These are phyloP conservation scores for Hyphopichia burtonii DNA, from an alignment of 1,139 yeast genomes.

Conservation along the genomic window DNA sequence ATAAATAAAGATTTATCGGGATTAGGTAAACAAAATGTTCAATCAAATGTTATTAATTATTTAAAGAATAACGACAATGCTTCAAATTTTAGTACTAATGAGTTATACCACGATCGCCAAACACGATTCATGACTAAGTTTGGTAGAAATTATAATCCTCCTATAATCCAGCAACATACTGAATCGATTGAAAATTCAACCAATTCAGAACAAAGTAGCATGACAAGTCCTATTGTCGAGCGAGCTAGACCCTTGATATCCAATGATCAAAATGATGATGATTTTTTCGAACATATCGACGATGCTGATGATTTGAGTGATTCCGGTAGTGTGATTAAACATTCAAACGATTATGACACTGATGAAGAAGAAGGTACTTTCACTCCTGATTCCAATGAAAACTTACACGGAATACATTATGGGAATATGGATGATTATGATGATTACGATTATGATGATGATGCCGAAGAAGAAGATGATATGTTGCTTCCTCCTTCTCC, in stretches of 20 bases:
- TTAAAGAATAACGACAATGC: conserved; percentile 21
- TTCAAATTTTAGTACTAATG: conserved; percentile 31
- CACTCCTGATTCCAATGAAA: conserved; percentile 1
- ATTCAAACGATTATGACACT: conserved; percentile 8
- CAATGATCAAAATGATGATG: background rate
- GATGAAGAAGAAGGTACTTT: background rate
- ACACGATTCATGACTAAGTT: conserved; percentile 31
- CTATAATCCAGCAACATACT: background rate
- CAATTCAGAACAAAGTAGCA: conserved; percentile 2
- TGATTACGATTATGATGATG: conserved; percentile 13
- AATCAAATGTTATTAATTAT: conserved; percentile 30
- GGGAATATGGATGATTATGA: conserved; percentile 10
- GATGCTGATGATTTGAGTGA: conserved; percentile 1
- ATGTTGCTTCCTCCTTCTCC: conserved; percentile 53
- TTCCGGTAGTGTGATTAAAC: conserved; percentile 1
- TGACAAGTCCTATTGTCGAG: conserved; percentile 1
- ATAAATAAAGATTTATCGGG: conserved; percentile 28
- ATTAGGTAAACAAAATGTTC: conserved; percentile 29
- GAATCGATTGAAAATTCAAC: background rate
- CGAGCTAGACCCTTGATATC: no score
- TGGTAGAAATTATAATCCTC: conserved; percentile 22
- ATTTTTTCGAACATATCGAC: background rate
- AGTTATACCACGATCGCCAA: conserved; percentile 37
- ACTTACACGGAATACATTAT: conserved; percentile 5
- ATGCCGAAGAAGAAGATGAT: conserved; percentile 18